These are phyloP conservation scores for Termitomyces heimii DNA, from an alignment of 768 basidiomycete species.

Conservation along the genomic window DNA sequence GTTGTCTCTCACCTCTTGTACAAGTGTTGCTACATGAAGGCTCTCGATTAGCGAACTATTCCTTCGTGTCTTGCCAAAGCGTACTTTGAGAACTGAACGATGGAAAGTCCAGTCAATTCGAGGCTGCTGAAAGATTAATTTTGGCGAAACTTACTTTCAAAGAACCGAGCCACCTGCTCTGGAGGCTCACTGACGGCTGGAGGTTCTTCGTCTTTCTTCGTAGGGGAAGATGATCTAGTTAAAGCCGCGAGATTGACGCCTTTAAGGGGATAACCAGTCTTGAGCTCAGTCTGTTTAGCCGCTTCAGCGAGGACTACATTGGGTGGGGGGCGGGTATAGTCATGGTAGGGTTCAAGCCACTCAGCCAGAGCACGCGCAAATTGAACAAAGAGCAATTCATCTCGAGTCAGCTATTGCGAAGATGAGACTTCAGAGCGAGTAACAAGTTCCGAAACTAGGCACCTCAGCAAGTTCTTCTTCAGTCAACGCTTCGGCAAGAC, in stretches of 20 bases:
- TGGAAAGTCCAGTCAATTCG: neutral
- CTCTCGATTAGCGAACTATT: slow-evolving; percentile 43
- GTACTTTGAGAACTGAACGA: slow-evolving; percentile 44
- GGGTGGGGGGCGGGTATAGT: slow-evolving; percentile 66
- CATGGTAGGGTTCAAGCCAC: slow-evolving; percentile 77
- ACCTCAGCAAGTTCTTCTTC: slow-evolving; percentile 51
- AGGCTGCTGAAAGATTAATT: neutral
- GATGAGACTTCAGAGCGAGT: neutral
- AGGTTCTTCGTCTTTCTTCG: slow-evolving; percentile 69
- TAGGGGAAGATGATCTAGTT: slow-evolving; percentile 34
- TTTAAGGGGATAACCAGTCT: slow-evolving; percentile 63
- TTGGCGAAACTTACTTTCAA: slow-evolving; percentile 42
- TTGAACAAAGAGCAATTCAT: slow-evolving; percentile 53
- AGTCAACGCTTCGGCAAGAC: slow-evolving; percentile 42
- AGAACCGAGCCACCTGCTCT: slow-evolving; percentile 46
- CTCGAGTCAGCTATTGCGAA: slow-evolving; percentile 50
- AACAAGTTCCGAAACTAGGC: neutral
- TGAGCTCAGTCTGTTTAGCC: slow-evolving; percentile 64
- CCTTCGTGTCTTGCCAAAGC: slow-evolving; percentile 40
- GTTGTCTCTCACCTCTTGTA: slow-evolving; percentile 55
- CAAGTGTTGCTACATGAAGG: slow-evolving; percentile 69
- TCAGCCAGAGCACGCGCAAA: slow-evolving; percentile 58
- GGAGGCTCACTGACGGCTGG: slow-evolving; percentile 63
- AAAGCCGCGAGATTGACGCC: slow-evolving; percentile 49
- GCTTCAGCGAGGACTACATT: slow-evolving; percentile 69